A percentile compares a stretch with the other conserved stretches of the same genome.
These are phyloP conservation scores for Vitis cinerea DNA, from an alignment of 164 flowering plant genomes.

Conservation along the genomic window DNA sequence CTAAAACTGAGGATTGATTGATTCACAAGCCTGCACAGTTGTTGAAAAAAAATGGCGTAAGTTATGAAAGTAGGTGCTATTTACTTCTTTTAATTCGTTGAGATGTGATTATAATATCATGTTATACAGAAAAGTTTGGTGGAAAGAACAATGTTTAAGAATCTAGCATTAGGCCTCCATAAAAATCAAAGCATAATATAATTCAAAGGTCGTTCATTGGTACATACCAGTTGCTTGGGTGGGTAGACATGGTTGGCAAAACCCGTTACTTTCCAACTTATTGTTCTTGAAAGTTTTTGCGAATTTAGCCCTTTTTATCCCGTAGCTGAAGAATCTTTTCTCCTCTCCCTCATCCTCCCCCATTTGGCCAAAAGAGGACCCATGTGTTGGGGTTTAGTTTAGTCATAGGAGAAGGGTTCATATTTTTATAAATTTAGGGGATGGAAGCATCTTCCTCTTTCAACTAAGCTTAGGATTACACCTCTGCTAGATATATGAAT, in stretches of 20 bases:
- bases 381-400: background rate
- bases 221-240: background rate
- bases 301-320: background rate
- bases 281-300: background rate
- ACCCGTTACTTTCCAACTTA: no score
- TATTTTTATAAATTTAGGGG: background rate
- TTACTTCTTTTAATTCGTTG: no score
- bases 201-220: background rate
- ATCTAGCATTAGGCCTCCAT: background rate
- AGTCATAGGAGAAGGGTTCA: background rate
- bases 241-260: background rate
- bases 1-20: background rate
- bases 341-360: background rate
- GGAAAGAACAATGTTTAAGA: background rate
- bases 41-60: background rate
- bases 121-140: background rate
- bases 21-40: background rate
- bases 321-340: background rate
- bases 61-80: background rate
- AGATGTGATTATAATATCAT: background rate
- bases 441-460: background rate
- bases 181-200: background rate
- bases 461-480: background rate
- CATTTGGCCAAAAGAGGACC: background rate
- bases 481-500: background rate